A percentile compares a stretch with the other conserved stretches of the same genome.
Evolutionary conservation across 225 moss, liverwort and hornwort genomes (phyloP).

Genomic region (Pseudoscleropodium purum): DNA sequence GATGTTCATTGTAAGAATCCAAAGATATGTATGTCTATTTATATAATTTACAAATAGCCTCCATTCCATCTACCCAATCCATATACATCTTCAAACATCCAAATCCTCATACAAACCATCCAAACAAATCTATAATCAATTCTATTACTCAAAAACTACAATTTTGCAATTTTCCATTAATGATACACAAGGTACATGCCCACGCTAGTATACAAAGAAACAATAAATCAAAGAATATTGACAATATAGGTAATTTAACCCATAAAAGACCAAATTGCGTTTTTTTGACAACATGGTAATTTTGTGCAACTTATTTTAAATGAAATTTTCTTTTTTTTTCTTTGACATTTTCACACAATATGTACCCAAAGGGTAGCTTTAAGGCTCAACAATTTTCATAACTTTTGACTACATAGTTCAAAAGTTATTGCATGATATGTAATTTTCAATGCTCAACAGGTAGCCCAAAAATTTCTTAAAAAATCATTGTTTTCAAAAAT

Average conservation of each 20-base stretch:
- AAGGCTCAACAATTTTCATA: no score
- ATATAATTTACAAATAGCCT: neutral
- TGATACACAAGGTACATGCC: neutral
- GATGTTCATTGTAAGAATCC: neutral
- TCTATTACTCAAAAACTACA: neutral
- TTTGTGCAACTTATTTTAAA: no score
- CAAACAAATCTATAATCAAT: neutral
- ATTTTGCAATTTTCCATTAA: neutral
- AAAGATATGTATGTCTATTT: neutral
- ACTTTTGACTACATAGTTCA: no score
- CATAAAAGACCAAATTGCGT: no score
- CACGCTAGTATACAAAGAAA: neutral
- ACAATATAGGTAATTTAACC: fast-evolving
- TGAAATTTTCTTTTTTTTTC: no score
- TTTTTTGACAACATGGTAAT: no score
- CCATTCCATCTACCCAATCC: neutral
- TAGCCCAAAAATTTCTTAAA: no score
- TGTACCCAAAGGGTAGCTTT: no score
- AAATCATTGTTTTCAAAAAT: no score
- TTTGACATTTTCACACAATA: no score
- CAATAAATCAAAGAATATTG: neutral
- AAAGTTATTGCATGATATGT: no score
- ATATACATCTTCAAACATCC: neutral
- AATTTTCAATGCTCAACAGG: no score
- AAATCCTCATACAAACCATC: neutral